phyloP scores from a whole-genome alignment of 208 protist species.

The Phytomonas sp. region DNA sequence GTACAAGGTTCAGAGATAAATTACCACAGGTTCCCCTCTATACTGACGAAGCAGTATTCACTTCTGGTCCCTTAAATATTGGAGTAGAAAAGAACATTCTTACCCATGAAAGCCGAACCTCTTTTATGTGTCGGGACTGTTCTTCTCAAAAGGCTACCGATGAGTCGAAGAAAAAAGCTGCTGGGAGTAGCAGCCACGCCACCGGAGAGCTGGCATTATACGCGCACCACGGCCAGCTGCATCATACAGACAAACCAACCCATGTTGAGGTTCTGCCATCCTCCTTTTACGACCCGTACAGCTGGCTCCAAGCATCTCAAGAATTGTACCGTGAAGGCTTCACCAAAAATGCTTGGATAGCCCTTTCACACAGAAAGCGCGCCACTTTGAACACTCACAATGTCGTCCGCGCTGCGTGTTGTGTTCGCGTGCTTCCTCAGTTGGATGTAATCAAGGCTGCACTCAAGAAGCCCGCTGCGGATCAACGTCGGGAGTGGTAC shows the following conservation, averaged over 20 bases:
- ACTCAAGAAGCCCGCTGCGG: constrained; percentile 15
- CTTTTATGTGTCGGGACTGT: background rate
- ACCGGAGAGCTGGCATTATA: constrained; percentile 2
- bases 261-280: constrained; percentile 15
- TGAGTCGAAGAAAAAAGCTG: background rate
- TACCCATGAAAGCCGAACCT: background rate
- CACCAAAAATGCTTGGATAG: constrained; percentile 29
- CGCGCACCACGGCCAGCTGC: constrained; percentile 4
- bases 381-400: constrained; percentile 35
- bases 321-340: constrained; percentile 18
- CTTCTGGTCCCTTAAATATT: background rate
- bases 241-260: background rate
- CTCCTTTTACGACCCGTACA: constrained; percentile 32
- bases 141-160: background rate
- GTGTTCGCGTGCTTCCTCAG: constrained; percentile 48
- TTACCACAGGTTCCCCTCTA: background rate
- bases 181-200: background rate
- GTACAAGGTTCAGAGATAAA: background rate
- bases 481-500: constrained; percentile 16
- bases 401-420: constrained; percentile 40
- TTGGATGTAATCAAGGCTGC: constrained; percentile 47
- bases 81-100: background rate
- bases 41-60: background rate
- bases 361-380: constrained; percentile 27
- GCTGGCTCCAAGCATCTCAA: constrained; percentile 31